phyloP scores from a whole-genome alignment of 768 basidiomycete genomes.

The Melanogaster broomeanus region DNA sequence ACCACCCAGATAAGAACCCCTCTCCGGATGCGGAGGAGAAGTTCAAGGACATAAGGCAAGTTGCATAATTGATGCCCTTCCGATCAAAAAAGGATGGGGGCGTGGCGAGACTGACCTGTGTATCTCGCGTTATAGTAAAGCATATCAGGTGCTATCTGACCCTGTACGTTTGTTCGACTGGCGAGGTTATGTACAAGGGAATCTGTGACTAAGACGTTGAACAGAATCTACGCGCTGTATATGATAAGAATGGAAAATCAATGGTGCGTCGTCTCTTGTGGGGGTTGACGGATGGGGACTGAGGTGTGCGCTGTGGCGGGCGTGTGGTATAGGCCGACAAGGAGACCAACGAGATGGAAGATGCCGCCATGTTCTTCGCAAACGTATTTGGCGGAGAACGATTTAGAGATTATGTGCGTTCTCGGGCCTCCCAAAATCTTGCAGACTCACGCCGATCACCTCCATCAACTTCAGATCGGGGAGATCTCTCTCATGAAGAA shows the following conservation, averaged over 20 bases:
- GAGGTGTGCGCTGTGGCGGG: background rate
- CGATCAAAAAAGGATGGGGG: conserved; percentile 7
- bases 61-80: conserved; percentile 7
- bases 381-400: conserved; percentile 95
- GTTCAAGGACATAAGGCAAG: conserved; percentile 94
- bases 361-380: conserved; percentile 93
- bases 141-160: conserved; percentile 91
- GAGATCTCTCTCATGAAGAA: conserved; percentile 94
- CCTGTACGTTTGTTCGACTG: conserved; percentile 49
- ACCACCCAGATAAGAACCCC: conserved; percentile 94
- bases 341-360: conserved; percentile 83
- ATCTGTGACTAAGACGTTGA: conserved; percentile 8
- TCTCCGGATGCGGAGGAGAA: conserved; percentile 92
- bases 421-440: background rate
- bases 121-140: conserved; percentile 61
- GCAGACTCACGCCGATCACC: background rate
- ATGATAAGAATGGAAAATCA: conserved; percentile 93
- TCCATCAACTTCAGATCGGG: conserved; percentile 66
- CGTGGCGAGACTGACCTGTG: conserved; percentile 14
- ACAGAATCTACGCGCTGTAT: conserved; percentile 82
- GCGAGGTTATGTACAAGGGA: background rate
- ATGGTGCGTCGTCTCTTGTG: conserved; percentile 53
- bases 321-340: conserved; percentile 57
- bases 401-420: conserved; percentile 83
- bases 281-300: conserved; percentile 6